Base-by-base conservation (phyloP, 495 filamentous ascomycete species). In the Penicillium canescens region DNA sequence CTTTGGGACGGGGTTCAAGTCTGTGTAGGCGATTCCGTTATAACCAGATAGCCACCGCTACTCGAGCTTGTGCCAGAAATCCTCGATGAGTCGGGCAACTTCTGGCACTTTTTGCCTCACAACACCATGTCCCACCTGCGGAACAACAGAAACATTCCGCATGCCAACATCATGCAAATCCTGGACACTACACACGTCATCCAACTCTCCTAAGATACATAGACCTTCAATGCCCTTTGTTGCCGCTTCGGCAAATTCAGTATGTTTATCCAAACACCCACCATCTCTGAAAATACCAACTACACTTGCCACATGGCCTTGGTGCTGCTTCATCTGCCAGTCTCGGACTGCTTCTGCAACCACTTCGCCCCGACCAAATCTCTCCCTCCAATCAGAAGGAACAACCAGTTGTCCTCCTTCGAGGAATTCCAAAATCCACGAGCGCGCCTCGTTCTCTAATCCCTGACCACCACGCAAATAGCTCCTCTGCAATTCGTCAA, bases 321-420 rank as follows among this genome's bases (percentile, higher is more conserved):
- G 26, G 63, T 80, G 78, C 28, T 74, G 56, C 38, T 50, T 63
- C 49, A 69, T 53, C 54, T 79, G 53, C 78, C 78, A 80, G 1
- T 69, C 70, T 11, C 69, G 56, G 37, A 80, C 61, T 12, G 76
- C 76, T 55, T 76, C 68, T 0, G 72, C 68, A 34, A 79, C 78
- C 6, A 78, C 61, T 31, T 75, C 72, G 12, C 73, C 72, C 13
- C 62, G 53, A 13, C 10, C 48, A 33, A 77, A 67, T 24, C 70
- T 71, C 57, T 77, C 70, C 57, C 66, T 56, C 76, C 76, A 79
- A 51, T 72, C 71, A 12, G 45, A 16, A 18, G 74, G 75, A 21
- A 78, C 68, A 36, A 65, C 52, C 24, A 71, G 55, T 4, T 60
- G 14, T 0, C 73, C 73, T 1, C 74, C 72, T 46, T 74, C 74